phyloP scores from a whole-genome alignment of 2,329 filamentous ascomycete genomes.

The Alternaria triticina region DNA sequence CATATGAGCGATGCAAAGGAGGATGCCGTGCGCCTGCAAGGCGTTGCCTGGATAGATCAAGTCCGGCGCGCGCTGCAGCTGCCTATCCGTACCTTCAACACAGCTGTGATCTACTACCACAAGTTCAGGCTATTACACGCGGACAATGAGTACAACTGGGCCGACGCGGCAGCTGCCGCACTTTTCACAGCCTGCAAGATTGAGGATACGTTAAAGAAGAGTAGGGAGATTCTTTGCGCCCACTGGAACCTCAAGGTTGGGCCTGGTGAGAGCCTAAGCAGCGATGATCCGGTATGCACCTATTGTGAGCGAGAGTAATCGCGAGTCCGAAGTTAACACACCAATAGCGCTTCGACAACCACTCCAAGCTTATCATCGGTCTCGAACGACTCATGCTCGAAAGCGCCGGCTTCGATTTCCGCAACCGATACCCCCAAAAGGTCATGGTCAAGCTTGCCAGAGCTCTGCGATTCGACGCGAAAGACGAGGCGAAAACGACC shows the following conservation, averaged over 20 bases:
- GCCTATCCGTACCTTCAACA: slow-evolving; percentile 89
- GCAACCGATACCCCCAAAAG: slow-evolving; percentile 85
- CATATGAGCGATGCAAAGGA: slow-evolving; percentile 79
- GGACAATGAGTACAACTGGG: slow-evolving; percentile 83
- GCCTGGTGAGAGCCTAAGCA: slow-evolving; percentile 70
- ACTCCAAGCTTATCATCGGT: slow-evolving; percentile 82
- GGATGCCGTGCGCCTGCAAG: slow-evolving; percentile 80
- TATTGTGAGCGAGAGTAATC: not conserved
- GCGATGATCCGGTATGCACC: slow-evolving; percentile 77
- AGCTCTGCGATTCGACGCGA: slow-evolving; percentile 61
- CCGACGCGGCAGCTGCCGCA: slow-evolving; percentile 84
- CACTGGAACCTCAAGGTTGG: slow-evolving; percentile 82
- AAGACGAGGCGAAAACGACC: slow-evolving; percentile 68
- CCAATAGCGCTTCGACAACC: slow-evolving; percentile 76
- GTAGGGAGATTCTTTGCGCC: slow-evolving; percentile 87
- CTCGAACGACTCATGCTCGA: slow-evolving; percentile 93
- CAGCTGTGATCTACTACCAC: slow-evolving; percentile 91
- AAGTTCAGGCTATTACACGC: slow-evolving; percentile 86
- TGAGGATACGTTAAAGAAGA: slow-evolving; percentile 98
- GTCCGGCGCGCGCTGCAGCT: slow-evolving; percentile 79
- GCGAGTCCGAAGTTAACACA: not conserved
- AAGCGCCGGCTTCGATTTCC: slow-evolving; percentile 91
- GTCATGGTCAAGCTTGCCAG: slow-evolving; percentile 80
- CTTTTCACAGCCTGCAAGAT: slow-evolving; percentile 96
- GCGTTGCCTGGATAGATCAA: slow-evolving; percentile 86